A percentile compares a stretch with the other conserved stretches of the same genome.
phyloP scores from a whole-genome alignment of 192 early-diverging fungal species.

The Obelidium mucronatum region DNA sequence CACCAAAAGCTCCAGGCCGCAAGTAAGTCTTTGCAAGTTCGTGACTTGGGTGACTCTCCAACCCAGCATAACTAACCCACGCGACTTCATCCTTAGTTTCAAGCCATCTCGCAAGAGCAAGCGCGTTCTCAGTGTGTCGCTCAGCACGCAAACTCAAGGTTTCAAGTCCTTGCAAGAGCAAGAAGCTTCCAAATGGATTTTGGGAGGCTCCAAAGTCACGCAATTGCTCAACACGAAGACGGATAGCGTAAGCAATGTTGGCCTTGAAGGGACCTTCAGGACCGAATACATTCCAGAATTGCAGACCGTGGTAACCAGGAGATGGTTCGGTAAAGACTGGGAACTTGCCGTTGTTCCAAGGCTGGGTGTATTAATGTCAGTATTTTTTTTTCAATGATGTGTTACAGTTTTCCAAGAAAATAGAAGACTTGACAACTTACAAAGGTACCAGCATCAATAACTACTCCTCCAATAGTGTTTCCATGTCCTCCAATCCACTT shows the following conservation, averaged over 20 bases:
- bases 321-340: slow-evolving; percentile 86
- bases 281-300: slow-evolving; percentile 88
- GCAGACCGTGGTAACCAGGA: slow-evolving; percentile 85
- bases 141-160: slow-evolving; percentile 90
- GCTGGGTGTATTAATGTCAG: not conserved
- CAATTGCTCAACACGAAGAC: slow-evolving; percentile 82
- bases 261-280: slow-evolving; percentile 65
- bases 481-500: slow-evolving; percentile 94
- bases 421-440: not conserved
- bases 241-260: slow-evolving; percentile 79
- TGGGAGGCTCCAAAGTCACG: slow-evolving; percentile 86
- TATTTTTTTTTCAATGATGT: slow-evolving; percentile 64
- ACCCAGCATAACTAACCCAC: slow-evolving; percentile 92
- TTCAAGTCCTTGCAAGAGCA: slow-evolving; percentile 89
- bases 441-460: slow-evolving; percentile 89
- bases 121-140: slow-evolving; percentile 81
- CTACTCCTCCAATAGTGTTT: slow-evolving; percentile 89
- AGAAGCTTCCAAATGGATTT: slow-evolving; percentile 89
- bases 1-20: slow-evolving; percentile 78
- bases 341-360: slow-evolving; percentile 89
- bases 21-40: slow-evolving; percentile 84
- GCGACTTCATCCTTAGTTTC: slow-evolving; percentile 71
- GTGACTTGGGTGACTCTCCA: slow-evolving; percentile 82
- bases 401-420: not conserved
- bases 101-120: slow-evolving; percentile 83